phyloP scores from a whole-genome alignment of 495 filamentous ascomycete species.

The Lasiosphaeris hirsuta region DNA sequence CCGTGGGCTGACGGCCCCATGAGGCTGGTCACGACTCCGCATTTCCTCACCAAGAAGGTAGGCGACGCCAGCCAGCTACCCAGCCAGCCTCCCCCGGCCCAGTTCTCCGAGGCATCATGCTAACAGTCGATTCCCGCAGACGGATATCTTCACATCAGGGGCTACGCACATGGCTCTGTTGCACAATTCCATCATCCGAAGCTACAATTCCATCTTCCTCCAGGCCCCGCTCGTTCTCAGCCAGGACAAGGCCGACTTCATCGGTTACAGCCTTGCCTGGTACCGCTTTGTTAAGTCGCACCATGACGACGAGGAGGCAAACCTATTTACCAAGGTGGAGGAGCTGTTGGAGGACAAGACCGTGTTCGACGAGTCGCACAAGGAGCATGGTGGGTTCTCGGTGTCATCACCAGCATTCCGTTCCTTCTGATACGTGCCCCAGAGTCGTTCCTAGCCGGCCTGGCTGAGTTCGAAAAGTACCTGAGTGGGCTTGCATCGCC shows the following conservation, averaged over 20 bases:
- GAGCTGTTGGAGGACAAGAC: constrained; percentile 43
- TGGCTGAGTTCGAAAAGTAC: constrained; percentile 48
- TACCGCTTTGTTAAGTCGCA: constrained; percentile 51
- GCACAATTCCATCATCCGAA: constrained; percentile 56
- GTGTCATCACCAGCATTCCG: neutral
- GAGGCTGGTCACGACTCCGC: constrained; percentile 45
- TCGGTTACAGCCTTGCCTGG: constrained; percentile 51
- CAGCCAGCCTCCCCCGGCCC: neutral
- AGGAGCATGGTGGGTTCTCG: constrained; percentile 44
- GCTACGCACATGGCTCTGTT: constrained; percentile 59
- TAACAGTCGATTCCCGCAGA: constrained; percentile 20
- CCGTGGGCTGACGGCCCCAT: constrained; percentile 51
- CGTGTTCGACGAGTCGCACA: constrained; percentile 45
- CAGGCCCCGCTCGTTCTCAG: constrained; percentile 44
- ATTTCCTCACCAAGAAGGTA: constrained; percentile 44
- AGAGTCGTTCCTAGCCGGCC: constrained; percentile 50
- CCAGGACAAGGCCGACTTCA: constrained; percentile 45
- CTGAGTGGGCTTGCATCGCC: constrained; percentile 34
- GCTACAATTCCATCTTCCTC: constrained; percentile 57
- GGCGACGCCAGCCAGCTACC: too few relatives aligned
- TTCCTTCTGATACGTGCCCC: neutral
- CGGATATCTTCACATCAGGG: constrained; percentile 49
- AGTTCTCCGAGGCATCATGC: neutral
- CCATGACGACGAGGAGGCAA: constrained; percentile 52
- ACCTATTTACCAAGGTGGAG: constrained; percentile 52